Evolutionary conservation across 2,329 filamentous ascomycete genomes (phyloP).

Genomic region (Diaporthe capsici): DNA sequence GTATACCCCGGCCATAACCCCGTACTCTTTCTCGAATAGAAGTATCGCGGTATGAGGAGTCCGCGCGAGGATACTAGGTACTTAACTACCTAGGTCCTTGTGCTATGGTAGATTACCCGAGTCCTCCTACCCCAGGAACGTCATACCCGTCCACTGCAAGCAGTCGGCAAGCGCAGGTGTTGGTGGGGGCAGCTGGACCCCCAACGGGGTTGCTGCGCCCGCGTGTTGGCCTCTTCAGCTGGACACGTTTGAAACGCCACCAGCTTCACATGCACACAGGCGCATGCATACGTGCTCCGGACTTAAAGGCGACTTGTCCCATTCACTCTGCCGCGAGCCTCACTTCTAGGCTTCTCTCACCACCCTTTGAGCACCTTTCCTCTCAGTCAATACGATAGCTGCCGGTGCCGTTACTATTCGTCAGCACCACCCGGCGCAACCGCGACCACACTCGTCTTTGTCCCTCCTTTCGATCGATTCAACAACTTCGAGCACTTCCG

Average conservation of each 20-base stretch:
- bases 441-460: background rate
- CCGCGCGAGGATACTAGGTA: no score
- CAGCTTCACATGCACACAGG: conserved; percentile 24
- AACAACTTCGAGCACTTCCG: background rate
- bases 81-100: no score
- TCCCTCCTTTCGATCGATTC: background rate
- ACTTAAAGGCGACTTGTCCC: background rate
- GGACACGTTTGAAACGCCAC: conserved; percentile 34
- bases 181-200: conserved; percentile 15
- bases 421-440: conserved; percentile 2
- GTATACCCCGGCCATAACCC: no score
- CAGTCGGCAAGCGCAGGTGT: background rate
- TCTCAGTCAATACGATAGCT: background rate
- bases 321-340: background rate
- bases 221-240: conserved; percentile 14
- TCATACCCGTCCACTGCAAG: background rate
- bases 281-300: background rate
- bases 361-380: background rate
- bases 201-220: conserved; percentile 6
- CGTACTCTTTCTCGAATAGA: background rate
- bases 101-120: background rate
- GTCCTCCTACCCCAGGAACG: conserved; percentile 1
- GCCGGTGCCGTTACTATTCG: background rate
- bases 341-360: background rate
- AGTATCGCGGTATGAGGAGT: background rate